These are phyloP conservation scores for Pyrus pyrifolia DNA, from an alignment of 306 rosid genomes.

Conservation along the genomic window DNA sequence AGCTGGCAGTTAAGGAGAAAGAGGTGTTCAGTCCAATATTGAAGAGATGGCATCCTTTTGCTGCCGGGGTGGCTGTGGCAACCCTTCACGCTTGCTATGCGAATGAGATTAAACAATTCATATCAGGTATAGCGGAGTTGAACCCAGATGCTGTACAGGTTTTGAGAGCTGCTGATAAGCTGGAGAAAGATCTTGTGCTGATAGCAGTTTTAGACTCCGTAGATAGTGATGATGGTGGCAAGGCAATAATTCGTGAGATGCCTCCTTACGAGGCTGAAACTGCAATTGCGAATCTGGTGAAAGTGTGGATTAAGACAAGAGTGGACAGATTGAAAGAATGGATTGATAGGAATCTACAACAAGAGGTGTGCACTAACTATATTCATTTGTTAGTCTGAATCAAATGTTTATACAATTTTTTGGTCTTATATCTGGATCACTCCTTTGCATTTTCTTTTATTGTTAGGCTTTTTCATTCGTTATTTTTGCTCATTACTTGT, in stretches of 20 bases:
- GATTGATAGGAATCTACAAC: constrained; percentile 93
- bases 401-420: background rate
- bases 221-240: constrained; percentile 95
- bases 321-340: constrained; percentile 83
- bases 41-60: constrained; percentile 91
- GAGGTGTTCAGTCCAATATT: constrained; percentile 82
- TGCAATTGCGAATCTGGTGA: constrained; percentile 88
- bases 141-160: constrained; percentile 96
- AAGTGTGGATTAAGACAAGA: constrained; percentile 83
- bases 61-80: constrained; percentile 97
- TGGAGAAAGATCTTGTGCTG: constrained; percentile 95
- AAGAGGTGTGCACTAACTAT: constrained; percentile 63
- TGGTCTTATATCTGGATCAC: background rate
- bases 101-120: constrained; percentile 82
- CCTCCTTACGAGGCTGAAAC: constrained; percentile 94
- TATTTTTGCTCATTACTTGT: background rate
- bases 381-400: background rate
- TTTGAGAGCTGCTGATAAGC: constrained; percentile 90
- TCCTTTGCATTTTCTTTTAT: background rate
- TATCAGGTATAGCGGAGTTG: constrained; percentile 73
- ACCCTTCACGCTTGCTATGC: constrained; percentile 93
- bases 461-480: background rate
- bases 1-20: constrained; percentile 76
- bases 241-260: constrained; percentile 98
- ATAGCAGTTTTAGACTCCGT: constrained; percentile 96